A percentile compares a stretch with the other conserved stretches of the same genome.
Conservation (phyloP, 768 basidiomycete genomes). For the Pluteus cervinus region DNA sequence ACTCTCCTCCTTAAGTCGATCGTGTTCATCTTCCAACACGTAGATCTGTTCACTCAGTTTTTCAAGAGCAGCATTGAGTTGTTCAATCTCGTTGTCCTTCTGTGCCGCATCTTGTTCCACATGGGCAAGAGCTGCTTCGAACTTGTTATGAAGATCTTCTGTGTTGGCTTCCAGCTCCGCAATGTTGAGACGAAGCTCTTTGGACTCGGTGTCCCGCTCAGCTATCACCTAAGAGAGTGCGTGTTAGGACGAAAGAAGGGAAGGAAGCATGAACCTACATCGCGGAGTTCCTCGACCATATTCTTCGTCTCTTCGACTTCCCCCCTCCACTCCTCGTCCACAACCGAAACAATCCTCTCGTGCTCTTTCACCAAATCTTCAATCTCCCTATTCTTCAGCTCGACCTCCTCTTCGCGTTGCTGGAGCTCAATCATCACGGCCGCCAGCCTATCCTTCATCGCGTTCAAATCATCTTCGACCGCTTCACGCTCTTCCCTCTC, state of each 20-base stretch:
- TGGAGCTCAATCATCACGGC: slow-evolving; percentile 79
- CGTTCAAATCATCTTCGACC: slow-evolving; percentile 74
- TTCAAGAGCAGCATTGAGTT: slow-evolving; percentile 72
- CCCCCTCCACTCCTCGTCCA: slow-evolving; percentile 83
- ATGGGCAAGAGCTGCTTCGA: slow-evolving; percentile 68
- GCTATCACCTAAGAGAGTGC: slow-evolving; percentile 48
- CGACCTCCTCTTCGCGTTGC: slow-evolving; percentile 83
- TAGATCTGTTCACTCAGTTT: slow-evolving; percentile 77
- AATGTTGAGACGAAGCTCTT: slow-evolving; percentile 66
- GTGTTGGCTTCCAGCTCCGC: slow-evolving; percentile 71
- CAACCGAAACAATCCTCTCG: slow-evolving; percentile 60
- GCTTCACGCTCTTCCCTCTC: slow-evolving; percentile 71
- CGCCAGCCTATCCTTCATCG: slow-evolving; percentile 69
- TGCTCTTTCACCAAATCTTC: slow-evolving; percentile 75
- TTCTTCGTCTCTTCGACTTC: slow-evolving; percentile 78
- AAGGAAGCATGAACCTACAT: slow-evolving; percentile 36
- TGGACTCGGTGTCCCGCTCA: slow-evolving; percentile 75
- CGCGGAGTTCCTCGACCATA: slow-evolving; percentile 75
- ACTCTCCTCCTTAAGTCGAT: slow-evolving; percentile 66
- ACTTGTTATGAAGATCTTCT: slow-evolving; percentile 65
- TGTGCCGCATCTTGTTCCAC: slow-evolving; percentile 74
- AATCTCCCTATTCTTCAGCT: slow-evolving; percentile 70
- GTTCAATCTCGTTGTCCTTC: slow-evolving; percentile 73
- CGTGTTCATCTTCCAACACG: slow-evolving; percentile 81
- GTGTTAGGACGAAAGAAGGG: slow-evolving; percentile 6